Conservation (phyloP, 805 yeast species). For the Candida pseudofarinosa region DNA sequence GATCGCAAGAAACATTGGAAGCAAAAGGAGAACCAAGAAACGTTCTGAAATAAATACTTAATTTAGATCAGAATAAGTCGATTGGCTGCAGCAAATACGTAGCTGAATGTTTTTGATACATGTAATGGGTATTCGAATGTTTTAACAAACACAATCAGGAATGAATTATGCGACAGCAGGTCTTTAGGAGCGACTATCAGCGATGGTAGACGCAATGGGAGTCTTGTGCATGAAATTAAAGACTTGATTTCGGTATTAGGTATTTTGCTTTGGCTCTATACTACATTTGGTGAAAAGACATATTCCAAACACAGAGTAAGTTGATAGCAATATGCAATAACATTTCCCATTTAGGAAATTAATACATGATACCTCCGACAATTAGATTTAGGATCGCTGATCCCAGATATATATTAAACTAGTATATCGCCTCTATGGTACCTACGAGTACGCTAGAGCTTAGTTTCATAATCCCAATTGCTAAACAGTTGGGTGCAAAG, state of each 20-base stretch:
- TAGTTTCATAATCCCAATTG: too few relatives aligned
- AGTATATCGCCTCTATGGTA: too few relatives aligned
- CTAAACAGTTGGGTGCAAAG: too few relatives aligned
- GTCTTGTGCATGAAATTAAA: neutral
- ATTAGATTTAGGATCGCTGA: neutral
- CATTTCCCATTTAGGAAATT: constrained; percentile 16
- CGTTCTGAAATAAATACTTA: too few relatives aligned
- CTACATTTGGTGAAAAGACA: constrained; percentile 8
- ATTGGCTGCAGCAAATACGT: too few relatives aligned
- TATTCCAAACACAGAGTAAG: neutral
- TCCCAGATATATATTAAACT: constrained; percentile 3
- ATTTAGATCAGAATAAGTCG: too few relatives aligned
- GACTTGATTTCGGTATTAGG: neutral
- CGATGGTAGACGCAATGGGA: neutral
- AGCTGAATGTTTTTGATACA: too few relatives aligned
- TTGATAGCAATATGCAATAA: constrained; percentile 7
- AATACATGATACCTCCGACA: neutral
- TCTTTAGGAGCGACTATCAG: neutral
- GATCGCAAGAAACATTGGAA: too few relatives aligned
- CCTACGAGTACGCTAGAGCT: too few relatives aligned
- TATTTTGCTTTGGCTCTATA: neutral
- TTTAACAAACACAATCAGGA: too few relatives aligned
- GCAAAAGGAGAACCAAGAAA: too few relatives aligned
- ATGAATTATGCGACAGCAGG: neutral
- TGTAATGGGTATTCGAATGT: too few relatives aligned